Conservation (phyloP, 148 eudicot genomes). For the Simmondsia chinensis region DNA sequence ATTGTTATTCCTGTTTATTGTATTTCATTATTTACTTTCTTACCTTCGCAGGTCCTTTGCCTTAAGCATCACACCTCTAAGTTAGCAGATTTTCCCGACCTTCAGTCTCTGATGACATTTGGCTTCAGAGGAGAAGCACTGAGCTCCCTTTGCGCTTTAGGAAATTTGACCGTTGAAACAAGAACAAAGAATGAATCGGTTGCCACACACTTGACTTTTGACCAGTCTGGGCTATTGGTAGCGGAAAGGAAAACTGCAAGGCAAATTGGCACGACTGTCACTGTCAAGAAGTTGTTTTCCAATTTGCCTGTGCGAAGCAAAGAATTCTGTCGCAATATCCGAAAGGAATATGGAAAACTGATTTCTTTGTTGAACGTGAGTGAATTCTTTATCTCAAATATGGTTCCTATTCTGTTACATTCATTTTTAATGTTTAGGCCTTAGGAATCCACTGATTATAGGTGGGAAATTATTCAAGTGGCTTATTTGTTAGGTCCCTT, state of each 20-base stretch:
- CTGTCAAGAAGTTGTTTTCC: conserved; percentile 78
- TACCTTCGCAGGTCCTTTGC: conserved; percentile 60
- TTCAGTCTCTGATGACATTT: conserved; percentile 75
- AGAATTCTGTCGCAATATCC: conserved; percentile 80
- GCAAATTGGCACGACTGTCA: conserved; percentile 88
- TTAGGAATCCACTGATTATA: too few relatives aligned
- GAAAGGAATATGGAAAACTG: conserved; percentile 93
- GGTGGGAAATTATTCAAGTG: too few relatives aligned
- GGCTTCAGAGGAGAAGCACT: conserved; percentile 98
- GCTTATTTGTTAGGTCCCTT: too few relatives aligned
- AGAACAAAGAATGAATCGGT: conserved; percentile 71
- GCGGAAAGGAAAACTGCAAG: conserved; percentile 88
- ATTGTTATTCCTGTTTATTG: neutral
- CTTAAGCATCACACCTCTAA: conserved; percentile 96
- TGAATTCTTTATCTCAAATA: conserved; percentile 2
- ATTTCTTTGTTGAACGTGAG: conserved; percentile 85
- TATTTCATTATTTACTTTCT: neutral
- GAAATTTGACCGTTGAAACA: conserved; percentile 81
- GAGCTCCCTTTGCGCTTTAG: conserved; percentile 84
- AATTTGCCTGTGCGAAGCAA: conserved; percentile 89
- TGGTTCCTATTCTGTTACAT: neutral
- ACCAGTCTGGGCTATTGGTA: conserved; percentile 52
- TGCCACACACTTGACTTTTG: conserved; percentile 85
- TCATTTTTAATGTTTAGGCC: too few relatives aligned
- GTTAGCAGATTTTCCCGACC: conserved; percentile 77